phyloP scores from a whole-genome alignment of 164 flowering plant genomes.

The Aristolochia contorta region DNA sequence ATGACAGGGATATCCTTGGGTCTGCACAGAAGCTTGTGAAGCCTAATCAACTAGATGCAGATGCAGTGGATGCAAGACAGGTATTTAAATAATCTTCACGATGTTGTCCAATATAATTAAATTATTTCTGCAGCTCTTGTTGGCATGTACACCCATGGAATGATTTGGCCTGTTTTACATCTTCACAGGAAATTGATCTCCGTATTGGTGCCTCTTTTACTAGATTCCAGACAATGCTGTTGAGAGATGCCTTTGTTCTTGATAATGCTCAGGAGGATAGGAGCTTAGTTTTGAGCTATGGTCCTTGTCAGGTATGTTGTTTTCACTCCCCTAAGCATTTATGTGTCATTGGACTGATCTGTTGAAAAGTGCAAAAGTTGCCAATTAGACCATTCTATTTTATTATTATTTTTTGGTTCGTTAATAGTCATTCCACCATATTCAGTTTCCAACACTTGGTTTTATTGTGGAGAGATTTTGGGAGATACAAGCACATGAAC shows the following conservation, averaged over 20 bases:
- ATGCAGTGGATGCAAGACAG: slow-evolving; percentile 94
- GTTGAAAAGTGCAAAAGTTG: not conserved
- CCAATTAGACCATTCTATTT: not conserved
- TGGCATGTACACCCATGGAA: not conserved
- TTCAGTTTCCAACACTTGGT: slow-evolving; percentile 95
- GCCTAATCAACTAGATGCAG: slow-evolving; percentile 69
- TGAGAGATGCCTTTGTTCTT: slow-evolving; percentile 68
- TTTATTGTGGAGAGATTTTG: slow-evolving; percentile 93
- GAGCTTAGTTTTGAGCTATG: slow-evolving; percentile 78
- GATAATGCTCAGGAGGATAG: slow-evolving; percentile 51
- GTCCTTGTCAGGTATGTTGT: slow-evolving; percentile 85
- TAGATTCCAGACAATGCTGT: slow-evolving; percentile 89
- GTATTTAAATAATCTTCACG: not conserved
- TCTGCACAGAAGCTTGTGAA: slow-evolving; percentile 61
- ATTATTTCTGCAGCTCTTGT: not conserved
- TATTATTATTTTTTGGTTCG: not conserved
- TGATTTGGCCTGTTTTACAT: not conserved
- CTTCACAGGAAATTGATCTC: slow-evolving; percentile 81
- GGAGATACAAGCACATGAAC: slow-evolving; percentile 94
- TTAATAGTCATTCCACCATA: not conserved
- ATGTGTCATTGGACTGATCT: not conserved
- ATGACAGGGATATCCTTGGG: slow-evolving; percentile 66
- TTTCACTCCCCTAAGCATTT: not conserved
- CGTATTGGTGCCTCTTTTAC: slow-evolving; percentile 99
- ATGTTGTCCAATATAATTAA: not conserved